Evolutionary conservation across 768 basidiomycete genomes (phyloP), one percentile per base, ranked within the genome.

Genomic region (Kwoniella dejecticola): DNA sequence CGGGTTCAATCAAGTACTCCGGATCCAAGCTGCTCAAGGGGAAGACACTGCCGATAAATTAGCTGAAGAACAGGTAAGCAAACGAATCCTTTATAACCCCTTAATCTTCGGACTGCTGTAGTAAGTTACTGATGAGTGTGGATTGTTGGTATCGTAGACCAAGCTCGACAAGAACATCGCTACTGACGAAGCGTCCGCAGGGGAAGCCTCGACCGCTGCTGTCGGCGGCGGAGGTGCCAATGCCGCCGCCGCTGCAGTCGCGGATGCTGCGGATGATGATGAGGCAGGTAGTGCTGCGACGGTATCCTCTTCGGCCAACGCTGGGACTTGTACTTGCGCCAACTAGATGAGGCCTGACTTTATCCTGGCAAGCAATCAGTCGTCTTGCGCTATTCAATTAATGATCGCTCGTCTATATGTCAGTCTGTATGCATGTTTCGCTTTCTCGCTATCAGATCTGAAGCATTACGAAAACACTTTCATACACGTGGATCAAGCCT

Each of bases 1-100:
- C 12, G 63, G 57, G 11, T 49, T 53, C 21, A 54, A 40, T 17
- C 50, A 53, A 53, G 63, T 29, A 13, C 52, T 64, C 11, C 21
- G 40, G 12, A 64, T 64, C 49, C 24, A 64, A 27, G 30, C 27
- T 36, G 63, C 63, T 12, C 63, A 64, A 46, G 63, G 63, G 5
- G 58, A 48, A 17, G 52, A 59, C 23, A 44, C 21, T 19, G 19
- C 21, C 8, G 26, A 46, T 45, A 66, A 57, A 30, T 30, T 60
- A 8, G 58, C 23, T 19, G 63, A 52, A 44, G 63, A 65, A 27
- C 12, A 38, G 23, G 61, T 62, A 27, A 27, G 53, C 31, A 13
- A 38, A 8, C 10, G 17, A 5, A 2, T 36, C 15, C 15, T 33
- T 24, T 21, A 42, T 17, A 33, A 29, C 27, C 46, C n/a, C 26